phyloP scores from a whole-genome alignment of 441 rosid genomes.

The Francoa sonchifolia region DNA sequence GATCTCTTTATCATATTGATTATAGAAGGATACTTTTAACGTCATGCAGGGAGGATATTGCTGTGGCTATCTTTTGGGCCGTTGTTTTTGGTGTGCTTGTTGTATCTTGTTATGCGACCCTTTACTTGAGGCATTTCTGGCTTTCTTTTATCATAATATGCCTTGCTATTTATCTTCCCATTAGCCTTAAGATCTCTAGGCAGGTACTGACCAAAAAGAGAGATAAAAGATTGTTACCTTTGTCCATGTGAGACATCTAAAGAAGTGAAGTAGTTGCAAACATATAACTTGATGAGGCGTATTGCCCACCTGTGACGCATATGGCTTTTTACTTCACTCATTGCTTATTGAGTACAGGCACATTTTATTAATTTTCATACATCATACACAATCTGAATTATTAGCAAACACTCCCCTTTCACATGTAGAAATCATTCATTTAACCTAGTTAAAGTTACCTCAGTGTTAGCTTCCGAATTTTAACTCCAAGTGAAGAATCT shows the following conservation, averaged over 20 bases:
- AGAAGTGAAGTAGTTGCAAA: constrained; percentile 8
- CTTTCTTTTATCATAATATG: constrained; percentile 18
- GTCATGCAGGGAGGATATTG: constrained; percentile 34
- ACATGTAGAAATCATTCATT: too few species aligned
- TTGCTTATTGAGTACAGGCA: too few species aligned
- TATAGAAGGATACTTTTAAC: constrained; percentile 4
- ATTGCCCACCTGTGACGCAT: neutral
- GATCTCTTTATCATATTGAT: constrained; percentile 8
- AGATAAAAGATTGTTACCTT: constrained; percentile 38
- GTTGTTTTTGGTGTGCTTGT: constrained; percentile 25
- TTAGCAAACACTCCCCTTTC: too few species aligned
- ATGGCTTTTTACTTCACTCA: too few species aligned
- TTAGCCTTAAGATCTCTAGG: constrained; percentile 25
- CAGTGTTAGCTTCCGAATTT: too few species aligned
- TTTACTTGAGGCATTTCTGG: constrained; percentile 25
- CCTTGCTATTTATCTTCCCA: constrained; percentile 24
- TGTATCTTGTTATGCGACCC: constrained; percentile 18
- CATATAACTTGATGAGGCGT: constrained; percentile 1
- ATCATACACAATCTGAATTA: too few species aligned
- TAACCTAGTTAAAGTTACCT: too few species aligned
- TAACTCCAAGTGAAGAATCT: too few species aligned
- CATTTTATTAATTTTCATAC: too few species aligned
- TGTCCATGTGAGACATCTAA: constrained; percentile 27
- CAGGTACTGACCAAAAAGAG: constrained; percentile 28
- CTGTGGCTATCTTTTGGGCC: constrained; percentile 33